phyloP scores from a whole-genome alignment of 441 rosid genomes.

The Brassica hybrid region DNA sequence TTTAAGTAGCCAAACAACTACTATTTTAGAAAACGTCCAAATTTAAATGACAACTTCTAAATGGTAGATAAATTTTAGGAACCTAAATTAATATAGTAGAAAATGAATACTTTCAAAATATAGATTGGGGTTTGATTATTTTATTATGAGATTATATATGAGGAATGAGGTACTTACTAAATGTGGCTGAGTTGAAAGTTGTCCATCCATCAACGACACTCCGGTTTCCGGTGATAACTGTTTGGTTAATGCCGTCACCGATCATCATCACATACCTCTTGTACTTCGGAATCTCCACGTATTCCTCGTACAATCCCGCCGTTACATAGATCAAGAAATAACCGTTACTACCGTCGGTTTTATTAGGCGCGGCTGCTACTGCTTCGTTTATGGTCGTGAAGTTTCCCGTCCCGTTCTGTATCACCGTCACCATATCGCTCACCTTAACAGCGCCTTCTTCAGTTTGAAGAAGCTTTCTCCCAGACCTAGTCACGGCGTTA shows the following conservation, averaged over 20 bases:
- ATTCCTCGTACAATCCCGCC: constrained; percentile 86
- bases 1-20: too few relatives aligned
- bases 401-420: constrained; percentile 68
- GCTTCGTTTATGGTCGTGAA: constrained; percentile 78
- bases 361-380: constrained; percentile 74
- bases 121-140: background rate
- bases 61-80: too few relatives aligned
- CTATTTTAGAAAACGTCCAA: too few relatives aligned
- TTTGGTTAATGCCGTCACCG: constrained; percentile 89
- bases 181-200: constrained; percentile 89
- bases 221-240: constrained; percentile 82
- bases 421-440: constrained; percentile 70
- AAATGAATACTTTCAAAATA: background rate
- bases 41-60: too few relatives aligned
- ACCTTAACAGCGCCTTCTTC: constrained; percentile 45
- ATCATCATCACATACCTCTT: constrained; percentile 81
- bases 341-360: constrained; percentile 58
- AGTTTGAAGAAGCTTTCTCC: constrained; percentile 48
- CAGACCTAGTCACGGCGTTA: constrained; percentile 41
- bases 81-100: too few relatives aligned
- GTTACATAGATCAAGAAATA: constrained; percentile 78
- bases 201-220: constrained; percentile 93
- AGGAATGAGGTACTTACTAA: constrained; percentile 50
- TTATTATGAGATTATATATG: background rate
- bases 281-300: constrained; percentile 69